phyloP scores from a whole-genome alignment of 2,329 filamentous ascomycete genomes.

The Magnaporthiopsis rhizophila region DNA sequence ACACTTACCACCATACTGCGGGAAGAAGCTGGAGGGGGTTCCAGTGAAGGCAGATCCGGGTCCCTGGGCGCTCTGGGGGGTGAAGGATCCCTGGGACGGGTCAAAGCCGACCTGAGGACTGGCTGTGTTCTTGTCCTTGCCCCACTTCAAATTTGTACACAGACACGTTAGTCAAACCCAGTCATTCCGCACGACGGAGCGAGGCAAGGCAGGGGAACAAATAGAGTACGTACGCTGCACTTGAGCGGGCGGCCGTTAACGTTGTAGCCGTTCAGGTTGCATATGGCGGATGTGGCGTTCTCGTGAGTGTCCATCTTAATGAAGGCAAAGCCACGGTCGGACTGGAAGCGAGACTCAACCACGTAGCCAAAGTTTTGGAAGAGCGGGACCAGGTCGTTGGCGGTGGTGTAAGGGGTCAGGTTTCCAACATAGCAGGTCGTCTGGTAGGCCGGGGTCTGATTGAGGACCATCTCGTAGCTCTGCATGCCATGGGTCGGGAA shows the following conservation, averaged over 20 bases:
- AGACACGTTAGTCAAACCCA: slow-evolving; percentile 23
- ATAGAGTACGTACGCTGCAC: slow-evolving; percentile 74
- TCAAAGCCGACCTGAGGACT: slow-evolving; percentile 71
- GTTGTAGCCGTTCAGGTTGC: slow-evolving; percentile 94
- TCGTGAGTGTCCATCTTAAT: slow-evolving; percentile 99
- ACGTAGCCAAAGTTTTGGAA: slow-evolving; percentile 99
- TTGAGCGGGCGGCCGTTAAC: slow-evolving; percentile 95
- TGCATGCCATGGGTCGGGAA: slow-evolving; percentile 95
- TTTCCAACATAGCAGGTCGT: slow-evolving; percentile 98
- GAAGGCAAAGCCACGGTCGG: slow-evolving; percentile 94
- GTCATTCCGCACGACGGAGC: neutral
- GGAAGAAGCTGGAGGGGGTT: slow-evolving; percentile 77
- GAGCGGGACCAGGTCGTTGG: slow-evolving; percentile 91
- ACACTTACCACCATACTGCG: slow-evolving; percentile 75
- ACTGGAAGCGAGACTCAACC: slow-evolving; percentile 94
- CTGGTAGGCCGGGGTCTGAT: slow-evolving; percentile 95
- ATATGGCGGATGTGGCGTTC: slow-evolving; percentile 97
- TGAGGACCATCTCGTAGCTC: slow-evolving; percentile 94
- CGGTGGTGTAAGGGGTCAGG: slow-evolving; percentile 88
- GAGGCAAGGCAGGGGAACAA: slow-evolving; percentile 4
- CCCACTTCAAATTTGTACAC: slow-evolving; percentile 58
- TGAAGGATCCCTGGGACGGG: slow-evolving; percentile 62
- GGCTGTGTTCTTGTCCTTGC: slow-evolving; percentile 86
- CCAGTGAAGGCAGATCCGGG: slow-evolving; percentile 59
- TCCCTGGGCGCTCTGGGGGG: slow-evolving; percentile 66